These are phyloP conservation scores for Hypoxylon sp. DNA, from an alignment of 2,329 filamentous ascomycete genomes.

Conservation along the genomic window DNA sequence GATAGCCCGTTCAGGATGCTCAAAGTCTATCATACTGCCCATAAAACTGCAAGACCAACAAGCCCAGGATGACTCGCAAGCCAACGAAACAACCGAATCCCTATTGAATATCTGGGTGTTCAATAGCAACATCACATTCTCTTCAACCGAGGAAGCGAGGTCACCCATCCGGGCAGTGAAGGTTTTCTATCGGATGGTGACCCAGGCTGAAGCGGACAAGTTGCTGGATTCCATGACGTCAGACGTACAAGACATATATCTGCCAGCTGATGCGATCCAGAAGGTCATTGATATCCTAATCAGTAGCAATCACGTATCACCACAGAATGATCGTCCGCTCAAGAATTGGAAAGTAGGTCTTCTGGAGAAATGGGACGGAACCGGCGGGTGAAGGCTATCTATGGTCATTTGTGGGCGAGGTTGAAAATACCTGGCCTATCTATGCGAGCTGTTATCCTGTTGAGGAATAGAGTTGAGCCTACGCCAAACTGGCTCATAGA, in stretches of 20 bases:
- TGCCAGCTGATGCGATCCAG: conserved; percentile 67
- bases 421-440: background rate
- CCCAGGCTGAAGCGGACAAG: conserved; percentile 61
- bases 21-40: conserved; percentile 68
- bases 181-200: conserved; percentile 65
- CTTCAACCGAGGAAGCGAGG: conserved; percentile 57
- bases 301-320: conserved; percentile 67
- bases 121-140: conserved; percentile 68
- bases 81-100: conserved; percentile 17
- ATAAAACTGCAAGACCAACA: conserved; percentile 44
- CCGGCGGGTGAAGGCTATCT: conserved; percentile 2
- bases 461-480: background rate
- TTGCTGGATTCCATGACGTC: conserved; percentile 67
- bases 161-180: conserved; percentile 64
- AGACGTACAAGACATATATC: conserved; percentile 70
- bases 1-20: conserved; percentile 69
- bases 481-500: background rate
- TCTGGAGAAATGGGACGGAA: conserved; percentile 65
- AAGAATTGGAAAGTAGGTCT: conserved; percentile 78
- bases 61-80: background rate
- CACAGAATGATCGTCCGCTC: conserved; percentile 69
- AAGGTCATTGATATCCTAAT: conserved; percentile 62
- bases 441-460: background rate
- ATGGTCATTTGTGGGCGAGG: background rate
- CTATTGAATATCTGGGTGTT: conserved; percentile 69